Conservation (phyloP, 805 yeast genomes). For the Osmozyma mogii region DNA sequence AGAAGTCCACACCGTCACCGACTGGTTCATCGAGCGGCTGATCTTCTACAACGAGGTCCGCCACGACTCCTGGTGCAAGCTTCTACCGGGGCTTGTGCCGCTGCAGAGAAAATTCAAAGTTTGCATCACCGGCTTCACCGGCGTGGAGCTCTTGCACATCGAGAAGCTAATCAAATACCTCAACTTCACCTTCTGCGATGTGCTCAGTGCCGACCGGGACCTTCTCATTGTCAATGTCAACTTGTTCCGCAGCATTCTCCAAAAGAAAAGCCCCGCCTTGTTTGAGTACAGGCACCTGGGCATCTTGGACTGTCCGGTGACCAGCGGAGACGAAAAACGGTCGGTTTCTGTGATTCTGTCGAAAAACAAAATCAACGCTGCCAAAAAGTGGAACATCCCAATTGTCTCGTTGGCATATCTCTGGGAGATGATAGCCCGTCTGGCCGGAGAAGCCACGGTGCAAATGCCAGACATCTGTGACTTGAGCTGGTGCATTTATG, state of each 20-base stretch:
- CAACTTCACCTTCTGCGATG: conserved; percentile 43
- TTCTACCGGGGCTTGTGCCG: conserved; percentile 31
- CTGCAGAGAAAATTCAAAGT: conserved; percentile 24
- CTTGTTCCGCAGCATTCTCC: conserved; percentile 32
- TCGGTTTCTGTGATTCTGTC: conserved; percentile 36
- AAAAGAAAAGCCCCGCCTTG: conserved; percentile 33
- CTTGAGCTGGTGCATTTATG: conserved; percentile 49
- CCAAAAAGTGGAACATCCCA: conserved; percentile 50
- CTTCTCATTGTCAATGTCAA: conserved; percentile 48
- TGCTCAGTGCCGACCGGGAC: conserved; percentile 45
- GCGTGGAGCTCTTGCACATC: conserved; percentile 66
- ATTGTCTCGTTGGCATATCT: conserved; percentile 48
- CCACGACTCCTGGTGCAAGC: conserved; percentile 59
- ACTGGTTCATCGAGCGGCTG: conserved; percentile 75
- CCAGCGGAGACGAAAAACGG: conserved; percentile 17
- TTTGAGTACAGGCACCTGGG: conserved; percentile 29
- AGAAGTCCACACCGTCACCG: conserved; percentile 44
- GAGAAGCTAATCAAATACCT: conserved; percentile 51
- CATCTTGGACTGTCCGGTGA: conserved; percentile 26
- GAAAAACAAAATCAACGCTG: conserved; percentile 48
- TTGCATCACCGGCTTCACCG: conserved; percentile 67
- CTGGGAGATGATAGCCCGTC: conserved; percentile 40
- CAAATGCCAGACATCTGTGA: conserved; percentile 36
- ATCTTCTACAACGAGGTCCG: conserved; percentile 45
- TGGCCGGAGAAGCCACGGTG: conserved; percentile 10